Conservation (phyloP, 768 basidiomycete genomes). For the Pluteus cervinus region DNA sequence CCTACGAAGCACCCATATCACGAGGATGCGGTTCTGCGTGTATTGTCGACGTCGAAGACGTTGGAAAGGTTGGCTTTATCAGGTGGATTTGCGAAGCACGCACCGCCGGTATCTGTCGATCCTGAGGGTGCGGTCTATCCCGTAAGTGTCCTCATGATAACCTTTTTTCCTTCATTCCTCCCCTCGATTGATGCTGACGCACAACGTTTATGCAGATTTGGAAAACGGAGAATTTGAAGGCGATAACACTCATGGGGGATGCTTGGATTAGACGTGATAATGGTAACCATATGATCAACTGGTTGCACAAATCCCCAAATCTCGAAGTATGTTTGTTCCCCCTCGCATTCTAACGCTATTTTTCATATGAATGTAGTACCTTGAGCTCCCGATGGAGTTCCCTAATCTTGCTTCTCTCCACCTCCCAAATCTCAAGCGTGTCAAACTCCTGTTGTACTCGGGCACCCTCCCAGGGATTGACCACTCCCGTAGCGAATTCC, state of each 20-base stretch:
- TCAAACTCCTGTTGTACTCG: slow-evolving; percentile 34
- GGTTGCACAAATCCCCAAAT: slow-evolving; percentile 21
- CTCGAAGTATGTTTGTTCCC: too few species aligned
- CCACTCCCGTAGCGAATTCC: slow-evolving; percentile 29
- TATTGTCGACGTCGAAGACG: slow-evolving; percentile 15
- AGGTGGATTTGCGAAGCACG: slow-evolving; percentile 35
- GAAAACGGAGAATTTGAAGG: too few species aligned
- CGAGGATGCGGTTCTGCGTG: slow-evolving; percentile 33
- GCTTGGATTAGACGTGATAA: too few species aligned
- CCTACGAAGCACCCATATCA: slow-evolving; percentile 27
- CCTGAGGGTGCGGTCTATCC: slow-evolving; percentile 30
- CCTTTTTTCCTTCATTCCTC: slow-evolving; percentile 21
- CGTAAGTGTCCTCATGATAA: slow-evolving; percentile 23
- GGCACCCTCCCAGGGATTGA: slow-evolving; percentile 31
- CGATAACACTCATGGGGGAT: too few species aligned
- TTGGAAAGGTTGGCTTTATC: slow-evolving; percentile 30
- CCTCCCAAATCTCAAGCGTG: slow-evolving; percentile 34
- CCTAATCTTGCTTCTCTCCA: slow-evolving; percentile 25
- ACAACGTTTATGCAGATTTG: too few species aligned
- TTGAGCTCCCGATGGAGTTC: slow-evolving; percentile 44
- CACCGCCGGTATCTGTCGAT: slow-evolving; percentile 20
- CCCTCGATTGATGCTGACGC: slow-evolving; percentile 21
- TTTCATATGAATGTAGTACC: too few species aligned
- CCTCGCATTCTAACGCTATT: too few species aligned
- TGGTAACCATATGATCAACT: slow-evolving; percentile 20